phyloP scores from a whole-genome alignment of 2,329 filamentous ascomycete species.

The Aspergillus quadrilineatus region DNA sequence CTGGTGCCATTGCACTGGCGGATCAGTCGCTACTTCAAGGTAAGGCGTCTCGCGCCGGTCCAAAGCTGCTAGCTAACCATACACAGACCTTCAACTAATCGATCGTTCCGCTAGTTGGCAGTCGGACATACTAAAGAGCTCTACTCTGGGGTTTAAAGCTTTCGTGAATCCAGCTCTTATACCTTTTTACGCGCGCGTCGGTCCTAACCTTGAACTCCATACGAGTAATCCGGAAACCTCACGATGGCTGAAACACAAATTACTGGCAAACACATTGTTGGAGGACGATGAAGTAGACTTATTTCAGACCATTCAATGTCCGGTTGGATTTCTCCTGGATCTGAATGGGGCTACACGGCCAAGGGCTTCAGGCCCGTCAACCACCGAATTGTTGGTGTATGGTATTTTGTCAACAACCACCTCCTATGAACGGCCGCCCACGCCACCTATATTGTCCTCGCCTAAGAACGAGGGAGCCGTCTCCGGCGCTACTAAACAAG shows the following conservation, averaged over 20 bases:
- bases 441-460: conserved; percentile 37
- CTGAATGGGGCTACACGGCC: conserved; percentile 24
- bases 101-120: conserved; percentile 35
- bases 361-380: conserved; percentile 20
- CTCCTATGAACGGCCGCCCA: conserved; percentile 32
- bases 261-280: conserved; percentile 37
- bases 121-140: conserved; percentile 34
- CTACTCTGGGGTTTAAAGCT: conserved; percentile 33
- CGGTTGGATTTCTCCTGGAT: conserved; percentile 39
- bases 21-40: conserved; percentile 32
- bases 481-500: conserved; percentile 20
- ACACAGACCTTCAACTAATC: conserved; percentile 35
- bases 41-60: conserved; percentile 13
- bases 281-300: conserved; percentile 33
- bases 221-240: conserved; percentile 31
- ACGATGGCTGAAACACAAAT: conserved; percentile 40
- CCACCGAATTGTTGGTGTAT: conserved; percentile 41
- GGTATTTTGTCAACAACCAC: conserved; percentile 36
- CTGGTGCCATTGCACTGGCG: conserved; percentile 33
- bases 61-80: conserved; percentile 14
- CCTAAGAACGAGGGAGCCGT: conserved; percentile 20
- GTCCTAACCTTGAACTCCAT: conserved; percentile 43
- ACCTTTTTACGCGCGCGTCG: conserved; percentile 41
- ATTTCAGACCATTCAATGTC: conserved; percentile 36
- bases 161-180: conserved; percentile 44